Evolutionary conservation across 129 eudicot species (phyloP), one percentile per base, ranked within the genome.

Genomic region (Flaveria brownii): DNA sequence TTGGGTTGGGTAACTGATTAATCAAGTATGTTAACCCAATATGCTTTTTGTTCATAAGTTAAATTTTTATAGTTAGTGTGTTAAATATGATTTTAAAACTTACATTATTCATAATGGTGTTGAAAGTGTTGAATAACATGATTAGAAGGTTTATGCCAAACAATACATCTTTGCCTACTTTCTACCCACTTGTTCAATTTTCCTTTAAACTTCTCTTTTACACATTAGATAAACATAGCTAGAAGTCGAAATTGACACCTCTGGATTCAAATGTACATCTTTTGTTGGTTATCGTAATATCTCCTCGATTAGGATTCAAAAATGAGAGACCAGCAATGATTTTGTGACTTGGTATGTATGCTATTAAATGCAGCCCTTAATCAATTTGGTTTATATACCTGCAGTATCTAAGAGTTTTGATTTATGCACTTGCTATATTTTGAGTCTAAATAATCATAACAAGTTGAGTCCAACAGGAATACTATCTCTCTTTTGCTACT

Each of bases 401-500:
- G 61, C 26, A 55, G 49, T 55, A 55, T 17, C 62, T 17, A 17
- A 55, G 28, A 55, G 26, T 18, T 55, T 18, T 18, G 62, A 55
- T 17, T 12, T 2, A 3, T 55, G 62, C 33, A 59, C 36, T 59
- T 57, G 33, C 9, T 57, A 57, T 4, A 2, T 15, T 20, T 57
- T 0, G 12, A 57, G 30, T 70, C 45, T 47, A 69, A 33, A 33
- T 59, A 74, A 64, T 16, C 60, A 56, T 14, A 72, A 50, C 66
- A 71, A 36, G 41, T 54, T n/a, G 45, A 76, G 68, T 68, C 50
- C 72, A 76, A 74, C 26, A 55, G 70, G 74, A 52, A 70, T 63
- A 43, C 62, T 45, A 28, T 60, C 77, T 57, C 82, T 16, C 63
- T 80, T 60, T 41, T 66, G 72, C 65, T 61, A 76, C 54, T 54